Evolutionary conservation across 306 rosid species (phyloP).

Genomic region (Cucumis hystrix): DNA sequence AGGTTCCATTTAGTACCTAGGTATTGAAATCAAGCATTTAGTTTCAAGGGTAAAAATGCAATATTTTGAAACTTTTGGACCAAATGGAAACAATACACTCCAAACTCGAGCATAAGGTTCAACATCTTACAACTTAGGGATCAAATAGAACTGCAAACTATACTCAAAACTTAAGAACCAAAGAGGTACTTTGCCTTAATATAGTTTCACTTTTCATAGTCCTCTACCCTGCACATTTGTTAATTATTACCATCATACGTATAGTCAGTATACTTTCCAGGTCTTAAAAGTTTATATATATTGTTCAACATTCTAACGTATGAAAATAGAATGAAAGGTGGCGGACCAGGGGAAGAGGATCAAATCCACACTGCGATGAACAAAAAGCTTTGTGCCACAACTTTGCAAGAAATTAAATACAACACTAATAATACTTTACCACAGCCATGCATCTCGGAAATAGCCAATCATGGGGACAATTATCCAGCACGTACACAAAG

Average conservation of each 20-base stretch:
- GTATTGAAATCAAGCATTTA: no score
- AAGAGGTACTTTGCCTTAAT: not conserved
- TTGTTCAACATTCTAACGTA: not conserved
- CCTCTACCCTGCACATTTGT: not conserved
- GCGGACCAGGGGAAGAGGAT: not conserved
- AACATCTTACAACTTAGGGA: no score
- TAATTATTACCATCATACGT: not conserved
- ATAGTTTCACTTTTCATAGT: not conserved
- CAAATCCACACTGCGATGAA: not conserved
- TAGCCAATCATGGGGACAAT: conserved; percentile 97
- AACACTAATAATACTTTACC: conserved; percentile 27
- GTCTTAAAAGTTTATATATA: not conserved
- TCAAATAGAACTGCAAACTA: no score
- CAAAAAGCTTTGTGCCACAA: not conserved
- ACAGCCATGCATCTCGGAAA: conserved; percentile 72
- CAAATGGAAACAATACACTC: no score
- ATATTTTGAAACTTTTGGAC: no score
- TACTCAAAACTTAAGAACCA: no score
- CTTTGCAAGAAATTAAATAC: not conserved
- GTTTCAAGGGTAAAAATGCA: no score
- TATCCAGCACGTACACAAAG: conserved; percentile 62
- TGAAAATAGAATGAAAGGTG: not conserved
- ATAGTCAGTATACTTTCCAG: not conserved
- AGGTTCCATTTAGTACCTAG: no score
- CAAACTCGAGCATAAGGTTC: no score